Evolutionary conservation across 495 filamentous ascomycete species (phyloP), one percentile per base, ranked within the genome.

Genomic region (Cercophora scortea): DNA sequence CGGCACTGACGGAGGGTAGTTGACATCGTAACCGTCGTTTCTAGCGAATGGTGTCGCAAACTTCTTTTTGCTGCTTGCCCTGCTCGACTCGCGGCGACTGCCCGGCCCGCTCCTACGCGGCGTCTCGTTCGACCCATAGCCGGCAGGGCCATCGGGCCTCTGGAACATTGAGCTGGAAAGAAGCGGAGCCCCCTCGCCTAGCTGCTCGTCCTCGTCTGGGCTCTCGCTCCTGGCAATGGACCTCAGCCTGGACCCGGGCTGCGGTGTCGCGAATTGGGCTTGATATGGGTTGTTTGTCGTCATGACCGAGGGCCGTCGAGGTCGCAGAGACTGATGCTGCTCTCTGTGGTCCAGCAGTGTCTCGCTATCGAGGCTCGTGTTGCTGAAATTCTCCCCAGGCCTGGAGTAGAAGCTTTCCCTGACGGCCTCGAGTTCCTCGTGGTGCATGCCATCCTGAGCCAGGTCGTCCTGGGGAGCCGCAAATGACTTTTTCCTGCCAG

Each of bases 1-100:
- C 0, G 93, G 93, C 16, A 95, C 81, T 0, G 93, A 97, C 1
- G 93, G 93, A n/a, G 93, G 93, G 60, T 96, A 95, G 61, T 98
- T 98, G 53, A 97, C 80, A 79, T 95, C 85, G 65, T 90, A 90
- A 34, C 77, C 57, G 32, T 71, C 70, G 33, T 64, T 53, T 17
- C 62, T 54, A 70, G 39, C 71, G 67, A 56, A 70, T 58, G 61
- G 61, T 48, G 40, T 59, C 50, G 52, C 41, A 12, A 61, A 68
- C 42, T 47, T 64, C 55, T 46, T 70, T 52, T 54, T 70, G 45
- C 63, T 68, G 51, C 64, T 70, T 39, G 61, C 70, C 51, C 52
- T 59, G 57, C 63, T 75, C 25, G 77, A 80, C 32, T 55, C 46
- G 32, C 71, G 60, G 33, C 71, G 70, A 44, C 65, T 72, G 13